Conservation (phyloP, 2,329 filamentous ascomycete genomes). For the Myriosclerotinia duriaeana region DNA sequence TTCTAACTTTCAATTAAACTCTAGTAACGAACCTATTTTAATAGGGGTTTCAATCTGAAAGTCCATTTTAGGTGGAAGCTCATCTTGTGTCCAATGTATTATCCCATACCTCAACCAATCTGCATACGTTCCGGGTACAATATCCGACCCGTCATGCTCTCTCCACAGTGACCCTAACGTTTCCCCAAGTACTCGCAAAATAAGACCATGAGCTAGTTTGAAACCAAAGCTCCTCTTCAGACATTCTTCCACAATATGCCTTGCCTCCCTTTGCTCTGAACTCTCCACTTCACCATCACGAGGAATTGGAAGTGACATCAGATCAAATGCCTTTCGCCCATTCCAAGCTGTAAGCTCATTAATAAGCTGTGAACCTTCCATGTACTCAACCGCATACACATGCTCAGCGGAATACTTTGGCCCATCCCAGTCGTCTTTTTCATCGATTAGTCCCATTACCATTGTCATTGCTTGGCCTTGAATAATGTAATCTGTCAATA, state of each 20-base stretch:
- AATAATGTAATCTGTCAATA: constrained; percentile 57
- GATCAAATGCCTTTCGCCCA: constrained; percentile 49
- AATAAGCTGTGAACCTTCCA: constrained; percentile 52
- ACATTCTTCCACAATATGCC: constrained; percentile 52
- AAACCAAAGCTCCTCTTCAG: constrained; percentile 53
- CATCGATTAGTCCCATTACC: constrained; percentile 53
- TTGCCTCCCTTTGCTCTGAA: constrained; percentile 49
- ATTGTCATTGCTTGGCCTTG: constrained; percentile 54
- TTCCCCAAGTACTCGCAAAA: constrained; percentile 49
- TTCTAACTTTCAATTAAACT: constrained; percentile 27
- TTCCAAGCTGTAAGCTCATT: constrained; percentile 54
- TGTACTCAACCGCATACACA: constrained; percentile 52
- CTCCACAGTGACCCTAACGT: constrained; percentile 57
- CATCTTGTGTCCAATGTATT: constrained; percentile 48
- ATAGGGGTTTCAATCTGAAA: constrained; percentile 43
- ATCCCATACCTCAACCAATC: constrained; percentile 54
- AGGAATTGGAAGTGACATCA: constrained; percentile 49
- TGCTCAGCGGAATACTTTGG: constrained; percentile 51
- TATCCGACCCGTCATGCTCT: constrained; percentile 50
- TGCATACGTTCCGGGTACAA: constrained; percentile 52
- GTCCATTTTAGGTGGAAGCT: constrained; percentile 42
- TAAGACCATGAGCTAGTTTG: constrained; percentile 56
- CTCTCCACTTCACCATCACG: constrained; percentile 44
- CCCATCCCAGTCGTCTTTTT: constrained; percentile 53
- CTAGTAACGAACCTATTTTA: constrained; percentile 44